A percentile compares a stretch with the other conserved stretches of the same genome.
Evolutionary conservation across 1,139 yeast genomes (phyloP).

Genomic region (Candida sanyaensis): DNA sequence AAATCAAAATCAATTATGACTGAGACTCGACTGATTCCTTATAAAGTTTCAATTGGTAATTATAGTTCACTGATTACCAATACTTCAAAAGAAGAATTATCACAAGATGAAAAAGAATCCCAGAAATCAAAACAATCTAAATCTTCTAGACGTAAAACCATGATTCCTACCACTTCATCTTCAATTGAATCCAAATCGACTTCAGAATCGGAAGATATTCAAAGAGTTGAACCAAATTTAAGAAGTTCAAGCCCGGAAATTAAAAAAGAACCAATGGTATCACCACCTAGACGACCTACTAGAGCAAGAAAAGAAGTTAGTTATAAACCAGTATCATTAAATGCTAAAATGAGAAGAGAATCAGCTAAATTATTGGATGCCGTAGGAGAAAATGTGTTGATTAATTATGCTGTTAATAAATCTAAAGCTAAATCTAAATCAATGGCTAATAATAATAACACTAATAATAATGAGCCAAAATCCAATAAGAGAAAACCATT

Average conservation of each 20-base stretch:
- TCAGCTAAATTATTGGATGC: slow-evolving; percentile 64
- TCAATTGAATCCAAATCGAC: too few species aligned
- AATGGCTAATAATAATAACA: too few species aligned
- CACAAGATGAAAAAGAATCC: neutral
- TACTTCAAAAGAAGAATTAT: neutral
- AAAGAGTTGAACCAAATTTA: neutral
- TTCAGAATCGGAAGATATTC: neutral
- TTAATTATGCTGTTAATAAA: slow-evolving; percentile 43
- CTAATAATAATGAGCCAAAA: neutral
- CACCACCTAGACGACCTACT: slow-evolving; percentile 11
- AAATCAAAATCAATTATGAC: too few species aligned
- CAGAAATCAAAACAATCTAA: neutral
- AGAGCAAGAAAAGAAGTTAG: slow-evolving; percentile 45
- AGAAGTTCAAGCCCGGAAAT: neutral
- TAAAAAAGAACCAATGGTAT: neutral
- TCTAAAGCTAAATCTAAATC: neutral
- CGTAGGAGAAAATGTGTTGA: slow-evolving; percentile 30
- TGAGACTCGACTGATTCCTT: neutral
- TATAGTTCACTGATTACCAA: neutral
- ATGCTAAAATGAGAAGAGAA: slow-evolving; percentile 72
- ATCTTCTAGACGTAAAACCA: neutral
- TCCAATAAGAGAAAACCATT: slow-evolving; percentile 21
- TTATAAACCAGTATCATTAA: slow-evolving; percentile 68
- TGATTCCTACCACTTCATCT: neutral
- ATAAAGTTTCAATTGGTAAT: neutral